These are phyloP conservation scores for Brassica rapa DNA, from an alignment of 345 rosid genomes.

Conservation along the genomic window DNA sequence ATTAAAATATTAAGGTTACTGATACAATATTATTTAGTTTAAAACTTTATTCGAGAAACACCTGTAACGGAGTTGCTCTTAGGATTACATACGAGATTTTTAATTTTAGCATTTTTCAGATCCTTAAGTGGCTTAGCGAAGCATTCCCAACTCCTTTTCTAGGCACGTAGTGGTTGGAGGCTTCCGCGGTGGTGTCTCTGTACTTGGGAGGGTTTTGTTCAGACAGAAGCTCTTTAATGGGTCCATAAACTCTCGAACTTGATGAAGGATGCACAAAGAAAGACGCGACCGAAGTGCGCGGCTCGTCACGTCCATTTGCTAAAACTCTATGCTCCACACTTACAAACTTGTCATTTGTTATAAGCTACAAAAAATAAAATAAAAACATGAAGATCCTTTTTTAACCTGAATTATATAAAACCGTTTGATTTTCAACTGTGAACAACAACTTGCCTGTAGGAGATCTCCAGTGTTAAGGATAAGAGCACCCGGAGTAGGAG, in stretches of 20 bases:
- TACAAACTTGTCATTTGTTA: conserved; percentile 44
- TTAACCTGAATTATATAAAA: too few relatives aligned
- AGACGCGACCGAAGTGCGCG: conserved; percentile 40
- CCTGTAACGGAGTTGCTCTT: too few relatives aligned
- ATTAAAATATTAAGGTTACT: too few relatives aligned
- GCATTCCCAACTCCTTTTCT: background rate
- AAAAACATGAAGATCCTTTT: background rate
- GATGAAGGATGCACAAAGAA: conserved; percentile 8
- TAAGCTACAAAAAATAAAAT: conserved; percentile 33
- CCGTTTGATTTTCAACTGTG: too few relatives aligned
- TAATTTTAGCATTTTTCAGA: too few relatives aligned
- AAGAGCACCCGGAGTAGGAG: conserved; percentile 46
- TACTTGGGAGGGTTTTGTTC: background rate
- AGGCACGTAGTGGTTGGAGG: background rate
- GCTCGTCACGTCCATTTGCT: conserved; percentile 39
- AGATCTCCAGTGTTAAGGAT: conserved; percentile 58
- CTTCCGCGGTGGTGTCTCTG: background rate
- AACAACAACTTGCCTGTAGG: conserved; percentile 39
- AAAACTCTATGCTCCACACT: conserved; percentile 50
- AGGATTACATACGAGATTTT: too few relatives aligned
- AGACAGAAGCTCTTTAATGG: background rate
- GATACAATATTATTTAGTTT: too few relatives aligned
- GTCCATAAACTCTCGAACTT: background rate
- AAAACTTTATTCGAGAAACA: too few relatives aligned
- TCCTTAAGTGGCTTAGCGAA: background rate